phyloP scores from a whole-genome alignment of 1,284 basidiomycete genomes.

The Moesziomyces globuligerus region DNA sequence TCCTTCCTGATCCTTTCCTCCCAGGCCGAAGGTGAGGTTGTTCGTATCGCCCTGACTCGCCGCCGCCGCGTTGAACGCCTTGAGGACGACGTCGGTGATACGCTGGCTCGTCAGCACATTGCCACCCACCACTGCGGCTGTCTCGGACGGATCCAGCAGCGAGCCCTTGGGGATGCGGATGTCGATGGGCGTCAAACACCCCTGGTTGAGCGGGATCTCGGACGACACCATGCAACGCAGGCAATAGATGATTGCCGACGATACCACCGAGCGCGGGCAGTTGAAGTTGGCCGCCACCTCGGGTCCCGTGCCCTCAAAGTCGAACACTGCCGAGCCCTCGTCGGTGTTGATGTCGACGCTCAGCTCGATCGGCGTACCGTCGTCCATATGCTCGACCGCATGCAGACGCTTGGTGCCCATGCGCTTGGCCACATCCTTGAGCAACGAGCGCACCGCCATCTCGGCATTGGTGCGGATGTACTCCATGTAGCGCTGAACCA shows the following conservation, averaged over 20 bases:
- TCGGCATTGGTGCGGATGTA: constrained; percentile 88
- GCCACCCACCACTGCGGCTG: constrained; percentile 88
- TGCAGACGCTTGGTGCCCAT: constrained; percentile 74
- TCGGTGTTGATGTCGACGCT: constrained; percentile 81
- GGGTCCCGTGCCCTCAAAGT: constrained; percentile 84
- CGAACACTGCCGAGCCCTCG: constrained; percentile 83
- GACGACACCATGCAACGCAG: constrained; percentile 89
- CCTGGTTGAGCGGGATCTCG: constrained; percentile 93
- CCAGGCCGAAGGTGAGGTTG: constrained; percentile 88
- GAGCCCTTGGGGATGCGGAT: constrained; percentile 84
- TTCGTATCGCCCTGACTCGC: constrained; percentile 91
- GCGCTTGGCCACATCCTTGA: constrained; percentile 79
- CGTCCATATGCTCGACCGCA: constrained; percentile 73
- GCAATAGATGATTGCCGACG: constrained; percentile 92
- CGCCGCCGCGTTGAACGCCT: constrained; percentile 90
- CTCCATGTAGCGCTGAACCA: constrained; percentile 74
- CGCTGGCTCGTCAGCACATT: constrained; percentile 92
- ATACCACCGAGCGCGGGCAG: constrained; percentile 77
- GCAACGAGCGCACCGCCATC: constrained; percentile 82
- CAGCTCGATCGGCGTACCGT: constrained; percentile 76
- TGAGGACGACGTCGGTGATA: constrained; percentile 92
- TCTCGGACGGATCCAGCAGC: constrained; percentile 79
- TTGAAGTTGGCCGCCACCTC: constrained; percentile 92
- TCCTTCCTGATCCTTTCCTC: constrained; percentile 84
- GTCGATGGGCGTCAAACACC: constrained; percentile 77